Evolutionary conservation across 345 rosid genomes (phyloP).

Genomic region (Geranium brycei): DNA sequence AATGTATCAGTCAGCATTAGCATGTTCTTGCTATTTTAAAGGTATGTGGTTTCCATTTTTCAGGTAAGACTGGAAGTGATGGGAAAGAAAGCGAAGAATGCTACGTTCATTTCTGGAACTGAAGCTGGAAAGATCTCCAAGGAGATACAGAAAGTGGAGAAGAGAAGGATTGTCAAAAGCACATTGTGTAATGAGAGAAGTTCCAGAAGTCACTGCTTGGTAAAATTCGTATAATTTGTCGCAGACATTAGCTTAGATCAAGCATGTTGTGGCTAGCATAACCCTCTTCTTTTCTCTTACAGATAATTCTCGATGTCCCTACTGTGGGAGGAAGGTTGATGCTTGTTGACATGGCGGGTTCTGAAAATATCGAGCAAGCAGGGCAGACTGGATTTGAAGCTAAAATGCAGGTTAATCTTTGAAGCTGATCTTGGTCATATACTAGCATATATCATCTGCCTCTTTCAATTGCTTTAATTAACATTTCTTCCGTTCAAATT

Average conservation of each 20-base stretch:
- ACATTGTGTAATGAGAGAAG: slow-evolving; percentile 88
- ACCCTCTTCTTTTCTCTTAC: background rate
- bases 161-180: slow-evolving; percentile 82
- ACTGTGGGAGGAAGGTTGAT: slow-evolving; percentile 89
- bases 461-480: background rate
- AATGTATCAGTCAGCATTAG: background rate
- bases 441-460: background rate
- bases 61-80: slow-evolving; percentile 90
- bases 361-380: slow-evolving; percentile 95
- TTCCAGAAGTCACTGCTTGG: slow-evolving; percentile 97
- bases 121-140: slow-evolving; percentile 81
- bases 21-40: background rate
- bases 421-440: background rate
- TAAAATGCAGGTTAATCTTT: slow-evolving; percentile 71
- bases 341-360: slow-evolving; percentile 99
- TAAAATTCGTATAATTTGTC: slow-evolving; percentile 4
- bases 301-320: slow-evolving; percentile 94
- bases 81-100: slow-evolving; percentile 94
- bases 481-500: slow-evolving; percentile 10
- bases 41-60: slow-evolving; percentile 1
- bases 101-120: slow-evolving; percentile 69
- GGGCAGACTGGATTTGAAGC: slow-evolving; percentile 91
- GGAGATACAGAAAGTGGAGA: slow-evolving; percentile 93
- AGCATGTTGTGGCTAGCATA: too few relatives aligned
- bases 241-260: too few relatives aligned